Percentiles rank a stretch among this genome's conserved stretches.
Conservation (phyloP, 495 filamentous ascomycete genomes). For the Daldinia bambusicola region DNA sequence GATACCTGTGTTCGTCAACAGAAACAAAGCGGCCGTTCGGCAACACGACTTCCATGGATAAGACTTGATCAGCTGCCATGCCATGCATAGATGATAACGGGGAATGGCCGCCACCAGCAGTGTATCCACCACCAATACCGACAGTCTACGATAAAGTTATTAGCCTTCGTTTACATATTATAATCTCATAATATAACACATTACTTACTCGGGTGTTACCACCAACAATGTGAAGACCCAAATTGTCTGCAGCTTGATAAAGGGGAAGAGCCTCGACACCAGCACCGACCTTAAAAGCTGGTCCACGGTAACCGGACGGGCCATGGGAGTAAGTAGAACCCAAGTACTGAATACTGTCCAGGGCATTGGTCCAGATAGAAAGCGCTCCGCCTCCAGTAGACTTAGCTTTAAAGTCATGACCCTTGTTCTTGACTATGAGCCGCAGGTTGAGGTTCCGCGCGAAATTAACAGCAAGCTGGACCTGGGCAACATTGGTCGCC, state of each 20-base stretch:
- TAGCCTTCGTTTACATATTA: not conserved
- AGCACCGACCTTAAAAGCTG: conserved; percentile 67
- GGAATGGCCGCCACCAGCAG: conserved; percentile 56
- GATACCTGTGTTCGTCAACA: conserved; percentile 55
- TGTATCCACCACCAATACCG: conserved; percentile 55
- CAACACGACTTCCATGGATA: conserved; percentile 57
- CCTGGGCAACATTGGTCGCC: conserved; percentile 57
- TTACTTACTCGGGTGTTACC: conserved; percentile 53
- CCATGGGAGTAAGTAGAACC: conserved; percentile 7
- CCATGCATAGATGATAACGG: conserved; percentile 55
- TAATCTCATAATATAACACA: not conserved
- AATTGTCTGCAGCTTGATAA: conserved; percentile 57
- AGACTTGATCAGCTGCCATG: conserved; percentile 60
- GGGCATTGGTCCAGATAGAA: conserved; percentile 67
- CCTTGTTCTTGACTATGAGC: conserved; percentile 71
- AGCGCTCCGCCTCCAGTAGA: conserved; percentile 60
- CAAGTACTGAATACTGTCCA: conserved; percentile 32
- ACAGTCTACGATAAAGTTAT: conserved; percentile 39
- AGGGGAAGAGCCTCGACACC: conserved; percentile 65
- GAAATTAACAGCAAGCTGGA: conserved; percentile 66
- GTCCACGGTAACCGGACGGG: conserved; percentile 54
- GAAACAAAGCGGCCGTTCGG: conserved; percentile 56
- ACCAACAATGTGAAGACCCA: conserved; percentile 63
- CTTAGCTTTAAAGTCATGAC: conserved; percentile 72
- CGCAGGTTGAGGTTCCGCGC: conserved; percentile 64